Evolutionary conservation across 306 rosid species (phyloP).

Genomic region (Fragaria vesca): DNA sequence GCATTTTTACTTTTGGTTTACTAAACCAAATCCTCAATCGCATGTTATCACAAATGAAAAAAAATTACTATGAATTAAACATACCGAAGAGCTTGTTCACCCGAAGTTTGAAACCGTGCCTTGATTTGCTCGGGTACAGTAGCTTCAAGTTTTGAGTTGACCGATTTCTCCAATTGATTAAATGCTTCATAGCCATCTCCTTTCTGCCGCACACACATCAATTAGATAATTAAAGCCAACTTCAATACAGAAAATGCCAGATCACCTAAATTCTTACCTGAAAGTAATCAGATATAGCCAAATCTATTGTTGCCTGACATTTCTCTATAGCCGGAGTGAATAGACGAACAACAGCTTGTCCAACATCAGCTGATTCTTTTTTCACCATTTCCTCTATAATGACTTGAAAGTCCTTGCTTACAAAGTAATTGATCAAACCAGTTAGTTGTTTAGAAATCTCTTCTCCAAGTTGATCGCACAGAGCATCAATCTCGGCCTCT

Average conservation of each 20-base stretch:
- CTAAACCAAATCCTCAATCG: no score
- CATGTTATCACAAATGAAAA: no score
- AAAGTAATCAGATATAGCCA: constrained; percentile 70
- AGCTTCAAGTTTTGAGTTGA: constrained; percentile 40
- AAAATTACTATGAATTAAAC: background rate
- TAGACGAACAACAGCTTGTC: constrained; percentile 71
- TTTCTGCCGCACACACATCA: constrained; percentile 54
- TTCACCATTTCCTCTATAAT: constrained; percentile 74
- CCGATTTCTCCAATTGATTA: no score
- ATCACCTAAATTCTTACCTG: constrained; percentile 60
- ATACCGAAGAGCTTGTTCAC: constrained; percentile 92
- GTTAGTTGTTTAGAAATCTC: constrained; percentile 74
- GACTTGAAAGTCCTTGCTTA: constrained; percentile 70
- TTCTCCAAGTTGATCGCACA: constrained; percentile 46
- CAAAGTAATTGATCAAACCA: constrained; percentile 51
- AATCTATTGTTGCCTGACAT: constrained; percentile 51
- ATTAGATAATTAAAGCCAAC: constrained; percentile 41
- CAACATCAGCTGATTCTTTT: constrained; percentile 86
- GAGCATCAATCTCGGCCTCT: no score
- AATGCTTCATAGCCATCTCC: constrained; percentile 64
- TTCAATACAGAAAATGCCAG: constrained; percentile 18
- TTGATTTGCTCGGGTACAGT: constrained; percentile 95
- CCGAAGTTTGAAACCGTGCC: constrained; percentile 94
- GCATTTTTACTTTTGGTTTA: background rate
- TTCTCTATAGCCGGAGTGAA: constrained; percentile 69